Conservation (phyloP, 768 basidiomycete species). For the Phylloporus arenicola region DNA sequence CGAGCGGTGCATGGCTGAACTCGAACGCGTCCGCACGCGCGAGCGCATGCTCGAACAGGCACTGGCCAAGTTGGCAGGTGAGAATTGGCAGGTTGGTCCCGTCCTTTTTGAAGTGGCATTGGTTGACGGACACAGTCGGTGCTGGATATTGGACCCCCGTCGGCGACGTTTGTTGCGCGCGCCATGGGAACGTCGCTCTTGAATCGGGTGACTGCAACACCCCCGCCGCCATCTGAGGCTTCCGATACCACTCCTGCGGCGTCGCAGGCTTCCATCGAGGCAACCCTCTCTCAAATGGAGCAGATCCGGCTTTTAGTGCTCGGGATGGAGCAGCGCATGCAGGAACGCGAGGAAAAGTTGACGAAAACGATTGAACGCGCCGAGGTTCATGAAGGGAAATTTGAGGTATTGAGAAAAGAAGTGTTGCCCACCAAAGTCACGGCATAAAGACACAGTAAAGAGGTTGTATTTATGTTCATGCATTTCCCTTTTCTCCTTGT, state of each 20-base stretch:
- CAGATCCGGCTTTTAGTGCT: conserved; percentile 63
- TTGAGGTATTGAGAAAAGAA: conserved; percentile 45
- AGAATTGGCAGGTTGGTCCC: conserved; percentile 71
- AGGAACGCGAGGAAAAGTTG: conserved; percentile 57
- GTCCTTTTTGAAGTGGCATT: neutral
- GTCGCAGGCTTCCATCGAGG: conserved; percentile 30
- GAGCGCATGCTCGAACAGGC: conserved; percentile 76
- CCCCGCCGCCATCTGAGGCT: conserved; percentile 12
- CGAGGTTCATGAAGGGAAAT: conserved; percentile 51
- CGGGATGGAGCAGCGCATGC: conserved; percentile 71
- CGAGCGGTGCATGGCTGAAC: conserved; percentile 75
- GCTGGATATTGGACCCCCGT: conserved; percentile 34
- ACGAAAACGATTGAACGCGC: conserved; percentile 55
- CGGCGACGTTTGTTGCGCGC: conserved; percentile 27
- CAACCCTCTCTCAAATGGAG: conserved; percentile 56
- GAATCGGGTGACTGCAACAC: conserved; percentile 17
- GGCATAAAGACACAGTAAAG: conserved; percentile 3
- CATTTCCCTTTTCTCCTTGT: conserved; percentile 7
- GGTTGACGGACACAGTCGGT: conserved; percentile 14
- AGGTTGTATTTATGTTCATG: conserved; percentile 6
- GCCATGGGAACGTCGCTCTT: conserved; percentile 27
- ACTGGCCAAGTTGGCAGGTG: conserved; percentile 62
- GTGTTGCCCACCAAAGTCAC: conserved; percentile 20
- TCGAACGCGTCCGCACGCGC: conserved; percentile 64
- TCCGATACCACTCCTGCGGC: conserved; percentile 11